A percentile compares a stretch with the other conserved stretches of the same genome.
These are phyloP conservation scores for Penicillium frequentans DNA, from an alignment of 2,329 filamentous ascomycete genomes.

Conservation along the genomic window DNA sequence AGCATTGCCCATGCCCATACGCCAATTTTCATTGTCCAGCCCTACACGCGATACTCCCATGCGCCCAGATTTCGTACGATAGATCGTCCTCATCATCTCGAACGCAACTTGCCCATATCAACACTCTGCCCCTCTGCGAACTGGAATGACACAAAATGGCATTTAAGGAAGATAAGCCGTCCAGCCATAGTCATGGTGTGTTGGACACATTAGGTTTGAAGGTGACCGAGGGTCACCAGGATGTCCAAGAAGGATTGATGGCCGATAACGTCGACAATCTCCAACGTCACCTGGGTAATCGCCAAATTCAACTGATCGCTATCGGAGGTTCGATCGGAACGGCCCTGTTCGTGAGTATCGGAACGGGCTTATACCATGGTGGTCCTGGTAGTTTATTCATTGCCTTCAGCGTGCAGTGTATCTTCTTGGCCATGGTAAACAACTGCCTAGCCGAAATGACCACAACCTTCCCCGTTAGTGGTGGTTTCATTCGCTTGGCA, in stretches of 20 bases:
- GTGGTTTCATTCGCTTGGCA: constrained; percentile 43
- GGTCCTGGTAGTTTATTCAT: constrained; percentile 41
- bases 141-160: constrained; percentile 10
- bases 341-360: constrained; percentile 42
- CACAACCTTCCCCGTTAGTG: constrained; percentile 43
- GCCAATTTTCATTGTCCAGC: background rate
- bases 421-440: constrained; percentile 37
- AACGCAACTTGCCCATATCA: no score
- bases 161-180: constrained; percentile 14
- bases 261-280: constrained; percentile 25
- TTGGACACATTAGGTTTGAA: constrained; percentile 13
- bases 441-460: constrained; percentile 49
- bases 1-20: background rate
- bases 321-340: constrained; percentile 44
- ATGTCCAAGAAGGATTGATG: constrained; percentile 27
- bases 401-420: constrained; percentile 33
- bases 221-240: constrained; percentile 9
- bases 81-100: background rate
- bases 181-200: constrained; percentile 5
- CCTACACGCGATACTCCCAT: background rate
- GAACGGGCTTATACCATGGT: constrained; percentile 36
- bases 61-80: background rate
- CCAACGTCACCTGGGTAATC: constrained; percentile 24
- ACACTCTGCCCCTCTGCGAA: background rate
- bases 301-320: constrained; percentile 33